Evolutionary conservation across 2,329 filamentous ascomycete species (phyloP), one percentile per base, ranked within the genome.

Genomic region (Microcyclospora tardicrescens): DNA sequence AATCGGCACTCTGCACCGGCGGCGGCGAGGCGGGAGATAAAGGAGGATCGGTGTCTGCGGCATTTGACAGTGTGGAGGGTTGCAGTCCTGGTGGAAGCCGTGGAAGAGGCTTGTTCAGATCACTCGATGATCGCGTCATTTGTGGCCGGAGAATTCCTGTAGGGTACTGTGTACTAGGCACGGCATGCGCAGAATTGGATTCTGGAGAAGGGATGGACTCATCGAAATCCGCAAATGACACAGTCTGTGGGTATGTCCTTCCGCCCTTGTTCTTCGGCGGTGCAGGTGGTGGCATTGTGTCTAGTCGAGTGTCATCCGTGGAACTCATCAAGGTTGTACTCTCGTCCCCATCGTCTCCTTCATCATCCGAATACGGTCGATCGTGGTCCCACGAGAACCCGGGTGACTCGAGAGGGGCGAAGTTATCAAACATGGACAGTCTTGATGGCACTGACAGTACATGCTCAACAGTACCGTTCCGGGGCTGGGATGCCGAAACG

Each of bases 181-280:
- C 16, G 6, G 34, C 28, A 16, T 34, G 14, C 10, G 44, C 28
- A 28, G 48, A 39, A 28, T 46, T 41, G 33, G 44, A 49, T 13
- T 36, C 43, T 9, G 44, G 42, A 32, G 48, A 42, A 28, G 55
- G 51, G 12, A 59, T 47, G 3, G 51, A 45, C 13, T 57, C 45
- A 24, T 60, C 47, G 46, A 58, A 59, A 24, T 55, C 54, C 24
- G 45, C 53, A 42, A 51, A 57, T 6, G 54, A 56, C 5, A 54
- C 51, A 16, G 48, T 61, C 54, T 52, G 59, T 39, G 51, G 62
- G 14, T 29, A 41, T 3, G 35, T 35, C 51, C 37, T 66, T 59
- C 83, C 83, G 59, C 84, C 80, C 41, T 80, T 75, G 19, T 79
- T 84, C 52, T 73, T 84, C 2, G 81, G 81, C 5, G 80, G 79